A percentile compares a stretch with the other conserved stretches of the same genome.
These are phyloP conservation scores for Suaeda aralocaspica DNA, from an alignment of 148 eudicot species.

Conservation along the genomic window DNA sequence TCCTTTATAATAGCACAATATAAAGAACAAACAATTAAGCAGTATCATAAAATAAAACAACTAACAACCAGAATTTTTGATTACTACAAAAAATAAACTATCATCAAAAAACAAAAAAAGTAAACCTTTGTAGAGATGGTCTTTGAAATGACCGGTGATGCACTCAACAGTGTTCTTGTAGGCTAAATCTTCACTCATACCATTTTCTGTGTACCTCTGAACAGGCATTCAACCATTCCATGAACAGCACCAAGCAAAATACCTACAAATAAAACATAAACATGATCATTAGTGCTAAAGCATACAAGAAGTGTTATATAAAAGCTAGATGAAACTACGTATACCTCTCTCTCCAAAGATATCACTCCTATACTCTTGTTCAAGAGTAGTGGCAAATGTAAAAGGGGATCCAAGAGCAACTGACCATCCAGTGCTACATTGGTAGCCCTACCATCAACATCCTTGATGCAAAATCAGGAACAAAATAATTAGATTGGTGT, in stretches of 20 bases:
- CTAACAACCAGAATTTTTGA: too few species aligned
- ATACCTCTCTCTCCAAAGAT: constrained; percentile 97
- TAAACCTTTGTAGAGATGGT: constrained; percentile 85
- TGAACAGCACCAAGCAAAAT: constrained; percentile 98
- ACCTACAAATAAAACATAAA: constrained; percentile 32
- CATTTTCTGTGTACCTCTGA: constrained; percentile 84
- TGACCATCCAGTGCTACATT: constrained; percentile 99
- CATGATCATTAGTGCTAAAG: neutral
- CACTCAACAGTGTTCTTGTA: constrained; percentile 96
- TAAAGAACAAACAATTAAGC: too few species aligned
- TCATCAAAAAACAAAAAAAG: neutral
- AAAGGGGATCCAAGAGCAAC: constrained; percentile 99
- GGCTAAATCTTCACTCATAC: constrained; percentile 88
- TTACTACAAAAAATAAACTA: too few species aligned
- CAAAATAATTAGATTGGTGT: neutral
- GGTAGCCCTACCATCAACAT: constrained; percentile 97
- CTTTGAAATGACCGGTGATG: constrained; percentile 79
- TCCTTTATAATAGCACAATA: too few species aligned
- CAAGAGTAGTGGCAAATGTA: constrained; percentile 92
- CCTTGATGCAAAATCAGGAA: constrained; percentile 35
- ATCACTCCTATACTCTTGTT: constrained; percentile 96
- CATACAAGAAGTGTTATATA: neutral
- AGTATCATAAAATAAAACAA: too few species aligned
- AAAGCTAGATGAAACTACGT: constrained; percentile 10
- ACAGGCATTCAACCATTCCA: constrained; percentile 88